Evolutionary conservation across 2,329 filamentous ascomycete species (phyloP).

Genomic region (Stylonectria norvegica): DNA sequence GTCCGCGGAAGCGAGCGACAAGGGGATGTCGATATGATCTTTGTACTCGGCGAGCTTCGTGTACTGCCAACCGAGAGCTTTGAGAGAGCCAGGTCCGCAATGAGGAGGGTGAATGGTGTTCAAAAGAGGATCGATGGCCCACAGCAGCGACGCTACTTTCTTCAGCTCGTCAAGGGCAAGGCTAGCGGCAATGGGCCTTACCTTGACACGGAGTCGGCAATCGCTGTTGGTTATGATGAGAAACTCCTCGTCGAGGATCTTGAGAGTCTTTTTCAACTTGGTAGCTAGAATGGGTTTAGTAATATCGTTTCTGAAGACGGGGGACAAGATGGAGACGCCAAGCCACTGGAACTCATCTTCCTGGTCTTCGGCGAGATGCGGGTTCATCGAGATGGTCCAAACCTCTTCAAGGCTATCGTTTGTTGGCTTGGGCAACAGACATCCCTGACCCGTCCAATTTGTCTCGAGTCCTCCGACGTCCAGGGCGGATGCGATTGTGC

Average conservation of each 20-base stretch:
- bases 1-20: conserved; percentile 5
- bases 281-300: background rate
- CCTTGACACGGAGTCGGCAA: conserved; percentile 8
- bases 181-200: background rate
- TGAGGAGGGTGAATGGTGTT: conserved; percentile 13
- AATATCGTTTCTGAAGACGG: background rate
- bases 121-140: conserved; percentile 14
- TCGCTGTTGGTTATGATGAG: conserved; percentile 11
- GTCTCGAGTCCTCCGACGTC: background rate
- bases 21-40: conserved; percentile 3
- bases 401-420: background rate
- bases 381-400: background rate
- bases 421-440: too few relatives aligned
- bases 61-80: conserved; percentile 18
- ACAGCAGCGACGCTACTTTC: conserved; percentile 11
- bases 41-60: conserved; percentile 7
- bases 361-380: conserved; percentile 8
- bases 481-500: background rate
- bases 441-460: too few relatives aligned
- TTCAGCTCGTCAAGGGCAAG: conserved; percentile 8
- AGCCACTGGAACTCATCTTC: conserved; percentile 12
- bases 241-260: conserved; percentile 3
- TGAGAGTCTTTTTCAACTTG: conserved; percentile 1
- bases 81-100: conserved; percentile 14
- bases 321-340: conserved; percentile 14